These are phyloP conservation scores for Penicillium digitatum DNA, from an alignment of 2,329 filamentous ascomycete genomes.

Conservation along the genomic window DNA sequence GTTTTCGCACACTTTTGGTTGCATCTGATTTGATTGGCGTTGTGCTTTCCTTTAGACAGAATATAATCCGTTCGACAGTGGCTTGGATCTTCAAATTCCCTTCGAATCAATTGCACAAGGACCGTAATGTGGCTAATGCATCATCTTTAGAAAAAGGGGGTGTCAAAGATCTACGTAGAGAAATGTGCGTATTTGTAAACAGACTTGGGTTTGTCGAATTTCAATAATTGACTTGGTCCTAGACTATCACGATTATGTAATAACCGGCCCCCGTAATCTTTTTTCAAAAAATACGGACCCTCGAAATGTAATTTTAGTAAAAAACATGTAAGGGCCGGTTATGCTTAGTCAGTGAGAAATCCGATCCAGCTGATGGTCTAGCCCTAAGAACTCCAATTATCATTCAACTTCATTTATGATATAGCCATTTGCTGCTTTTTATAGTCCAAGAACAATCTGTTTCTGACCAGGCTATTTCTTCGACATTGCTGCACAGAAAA, in stretches of 20 bases:
- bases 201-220: fast-evolving
- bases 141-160: not conserved
- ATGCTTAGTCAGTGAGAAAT: not conserved
- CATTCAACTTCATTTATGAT: not conserved
- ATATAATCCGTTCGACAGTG: not conserved
- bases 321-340: too few relatives aligned
- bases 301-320: too few relatives aligned
- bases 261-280: too few relatives aligned
- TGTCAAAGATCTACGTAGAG: not conserved
- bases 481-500: not conserved
- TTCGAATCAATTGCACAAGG: not conserved
- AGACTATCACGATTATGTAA: constrained; percentile 21
- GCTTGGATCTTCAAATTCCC: not conserved
- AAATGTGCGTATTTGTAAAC: not conserved
- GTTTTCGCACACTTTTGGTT: constrained; percentile 5
- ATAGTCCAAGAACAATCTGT: fast-evolving
- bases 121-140: not conserved
- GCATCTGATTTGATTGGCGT: not conserved
- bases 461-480: fast-evolving
- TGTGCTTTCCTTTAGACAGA: not conserved
- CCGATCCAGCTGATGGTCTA: not conserved
- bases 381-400: not conserved
- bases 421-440: not conserved
- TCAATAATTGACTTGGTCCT: constrained; percentile 26
- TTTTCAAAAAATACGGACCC: too few relatives aligned